Percentiles rank a stretch among this genome's conserved stretches.
phyloP scores from a whole-genome alignment of 2,329 filamentous ascomycete species.

The Nothomitra cinnamomea region DNA sequence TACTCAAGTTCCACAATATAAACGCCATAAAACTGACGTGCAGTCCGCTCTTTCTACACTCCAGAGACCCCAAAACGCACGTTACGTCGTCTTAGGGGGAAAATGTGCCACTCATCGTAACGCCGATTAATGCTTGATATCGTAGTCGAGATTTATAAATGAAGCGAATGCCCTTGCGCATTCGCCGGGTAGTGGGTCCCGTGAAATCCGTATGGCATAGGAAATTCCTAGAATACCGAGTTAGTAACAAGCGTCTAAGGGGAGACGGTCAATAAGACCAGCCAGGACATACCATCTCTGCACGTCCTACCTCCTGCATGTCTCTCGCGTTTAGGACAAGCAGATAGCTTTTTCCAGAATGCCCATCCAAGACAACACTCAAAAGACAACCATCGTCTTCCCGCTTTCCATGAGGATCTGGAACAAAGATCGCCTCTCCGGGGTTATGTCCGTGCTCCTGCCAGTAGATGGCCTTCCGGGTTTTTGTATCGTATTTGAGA shows the following conservation, averaged over 20 bases:
- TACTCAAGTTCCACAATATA: no score
- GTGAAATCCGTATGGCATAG: neutral
- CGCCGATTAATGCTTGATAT: no score
- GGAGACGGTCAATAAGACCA: conserved; percentile 29
- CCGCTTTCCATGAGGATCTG: conserved; percentile 27
- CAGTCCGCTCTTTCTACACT: no score
- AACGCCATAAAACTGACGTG: no score
- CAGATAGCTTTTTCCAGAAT: conserved; percentile 42
- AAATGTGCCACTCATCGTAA: no score
- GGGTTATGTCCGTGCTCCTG: conserved; percentile 43
- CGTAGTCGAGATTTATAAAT: neutral
- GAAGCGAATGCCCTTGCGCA: neutral
- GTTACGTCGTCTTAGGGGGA: no score
- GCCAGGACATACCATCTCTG: conserved; percentile 44
- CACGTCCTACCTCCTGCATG: conserved; percentile 46
- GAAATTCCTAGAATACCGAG: neutral
- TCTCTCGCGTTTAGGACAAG: conserved; percentile 45
- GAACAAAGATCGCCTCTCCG: conserved; percentile 52
- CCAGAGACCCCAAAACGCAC: no score
- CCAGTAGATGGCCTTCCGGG: conserved; percentile 38
- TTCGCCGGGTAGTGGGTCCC: neutral
- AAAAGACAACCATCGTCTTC: conserved; percentile 50
- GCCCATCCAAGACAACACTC: conserved; percentile 46
- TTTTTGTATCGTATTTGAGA: conserved; percentile 45
- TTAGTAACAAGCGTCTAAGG: neutral